Evolutionary conservation across 306 rosid species (phyloP), one percentile per base, ranked within the genome.

Genomic region (Lathyrus sativus): DNA sequence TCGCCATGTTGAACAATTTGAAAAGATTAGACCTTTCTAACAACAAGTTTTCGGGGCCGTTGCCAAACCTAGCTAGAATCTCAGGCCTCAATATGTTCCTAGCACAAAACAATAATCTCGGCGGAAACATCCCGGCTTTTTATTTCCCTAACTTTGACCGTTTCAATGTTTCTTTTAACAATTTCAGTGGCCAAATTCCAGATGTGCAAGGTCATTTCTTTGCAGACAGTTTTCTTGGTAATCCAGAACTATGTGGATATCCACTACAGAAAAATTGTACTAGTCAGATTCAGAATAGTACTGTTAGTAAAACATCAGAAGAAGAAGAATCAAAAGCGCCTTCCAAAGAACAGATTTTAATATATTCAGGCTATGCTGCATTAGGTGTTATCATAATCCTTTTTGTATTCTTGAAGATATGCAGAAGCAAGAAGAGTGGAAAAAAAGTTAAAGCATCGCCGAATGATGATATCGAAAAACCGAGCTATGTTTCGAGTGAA

Each of bases 161-260:
- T 3, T 87, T 91, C 76, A 81, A 85, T 49, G 85, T 82, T 59
- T 89, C 98, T 39, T 61, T 69, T 42, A 91, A 91, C 77, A 79
- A 79, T 46, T 74, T 89, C 54, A 75, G 66, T 1, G 92, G 95
- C 14, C 56, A 0, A 8, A 80, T 89, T 31, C 96, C 87, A 3
- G 70, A 75, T 12, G 75, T 53, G 2, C 62, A 57, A 6, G 83
- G 88, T 17, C 12, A 58, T 62, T 72, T 87, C 67, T 8, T 22
- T 29, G 77, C 70, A 28, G 82, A 76, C 9, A 87, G 89, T 73
- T 89, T 89, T 76, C 48, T 70, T 38, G 91, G 90, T 4, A 92
- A 89, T 71, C 87, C 89, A 55, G 45, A 45, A 22, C 79, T 87
- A n/a, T 89, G 96, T 58, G 95, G 89, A 49, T 55, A 74, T 67